These are phyloP conservation scores for Hypoxylon rubiginosum DNA, from an alignment of 2,329 filamentous ascomycete genomes.

Conservation along the genomic window DNA sequence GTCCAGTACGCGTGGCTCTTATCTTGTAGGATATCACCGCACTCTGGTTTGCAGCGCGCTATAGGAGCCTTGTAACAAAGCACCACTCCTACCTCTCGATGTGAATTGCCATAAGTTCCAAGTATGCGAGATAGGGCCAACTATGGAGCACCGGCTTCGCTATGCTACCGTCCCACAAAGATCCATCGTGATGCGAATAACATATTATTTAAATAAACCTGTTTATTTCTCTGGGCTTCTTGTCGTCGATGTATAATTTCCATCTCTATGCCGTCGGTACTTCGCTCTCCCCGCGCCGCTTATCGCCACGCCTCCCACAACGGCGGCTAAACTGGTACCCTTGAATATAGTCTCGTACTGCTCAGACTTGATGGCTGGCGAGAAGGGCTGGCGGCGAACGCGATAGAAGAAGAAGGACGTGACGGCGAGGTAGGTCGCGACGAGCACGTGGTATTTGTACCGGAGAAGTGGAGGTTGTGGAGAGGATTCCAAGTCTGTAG, in stretches of 20 bases:
- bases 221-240: neutral
- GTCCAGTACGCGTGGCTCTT: too few relatives aligned
- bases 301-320: slow-evolving; percentile 1
- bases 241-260: neutral
- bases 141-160: too few relatives aligned
- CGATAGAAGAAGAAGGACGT: slow-evolving; percentile 33
- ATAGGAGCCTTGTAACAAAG: too few relatives aligned
- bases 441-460: slow-evolving; percentile 75
- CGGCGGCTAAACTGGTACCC: slow-evolving; percentile 22
- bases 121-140: too few relatives aligned
- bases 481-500: slow-evolving; percentile 73
- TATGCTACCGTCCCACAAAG: neutral
- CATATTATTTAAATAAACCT: neutral
- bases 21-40: too few relatives aligned
- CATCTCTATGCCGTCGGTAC: slow-evolving; percentile 28
- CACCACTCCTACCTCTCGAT: too few relatives aligned
- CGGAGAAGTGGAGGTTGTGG: slow-evolving; percentile 7
- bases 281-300: slow-evolving; percentile 28
- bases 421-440: slow-evolving; percentile 76
- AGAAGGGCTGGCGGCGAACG: slow-evolving; percentile 33
- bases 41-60: too few relatives aligned
- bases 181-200: neutral
- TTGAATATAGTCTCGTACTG: slow-evolving; percentile 40
- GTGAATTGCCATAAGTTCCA: too few relatives aligned
- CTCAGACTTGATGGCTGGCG: slow-evolving; percentile 21